Percentiles rank a stretch among this genome's conserved stretches.
phyloP scores from a whole-genome alignment of 192 early-diverging fungal genomes.

The Mortierella hygrophila region DNA sequence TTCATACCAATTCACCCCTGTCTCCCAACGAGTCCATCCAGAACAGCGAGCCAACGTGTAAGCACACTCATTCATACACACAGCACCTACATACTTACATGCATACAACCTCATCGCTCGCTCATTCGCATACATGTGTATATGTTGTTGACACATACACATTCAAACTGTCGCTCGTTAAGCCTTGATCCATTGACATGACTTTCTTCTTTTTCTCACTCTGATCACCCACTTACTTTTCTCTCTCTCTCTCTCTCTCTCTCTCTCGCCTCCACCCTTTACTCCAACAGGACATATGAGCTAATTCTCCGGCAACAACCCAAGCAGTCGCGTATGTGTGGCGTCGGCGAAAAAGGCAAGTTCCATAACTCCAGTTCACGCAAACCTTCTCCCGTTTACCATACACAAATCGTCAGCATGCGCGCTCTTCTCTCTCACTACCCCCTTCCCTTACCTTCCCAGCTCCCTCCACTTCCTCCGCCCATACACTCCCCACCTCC shows the following conservation, averaged over 20 bases:
- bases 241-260: not conserved
- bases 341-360: slow-evolving; percentile 94
- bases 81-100: not conserved
- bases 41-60: slow-evolving; percentile 64
- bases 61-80: slow-evolving; percentile 12
- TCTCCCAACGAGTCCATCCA: slow-evolving; percentile 59
- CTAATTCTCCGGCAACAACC: slow-evolving; percentile 89
- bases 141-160: not conserved
- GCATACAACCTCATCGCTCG: not conserved
- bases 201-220: not conserved
- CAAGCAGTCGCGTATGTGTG: slow-evolving; percentile 92
- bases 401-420: not conserved
- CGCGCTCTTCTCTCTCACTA: not conserved
- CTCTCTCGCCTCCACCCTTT: not conserved
- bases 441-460: not conserved
- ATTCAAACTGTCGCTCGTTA: not conserved
- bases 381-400: not conserved
- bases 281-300: slow-evolving; percentile 58
- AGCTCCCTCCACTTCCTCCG: not conserved
- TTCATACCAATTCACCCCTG: slow-evolving; percentile 46
- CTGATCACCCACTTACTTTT: not conserved
- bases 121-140: not conserved
- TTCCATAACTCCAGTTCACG: not conserved
- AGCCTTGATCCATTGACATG: not conserved
- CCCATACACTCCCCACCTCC: not conserved